Base-by-base conservation (phyloP, 192 early-diverging fungal genomes). In the Powellomyces hirtus region DNA sequence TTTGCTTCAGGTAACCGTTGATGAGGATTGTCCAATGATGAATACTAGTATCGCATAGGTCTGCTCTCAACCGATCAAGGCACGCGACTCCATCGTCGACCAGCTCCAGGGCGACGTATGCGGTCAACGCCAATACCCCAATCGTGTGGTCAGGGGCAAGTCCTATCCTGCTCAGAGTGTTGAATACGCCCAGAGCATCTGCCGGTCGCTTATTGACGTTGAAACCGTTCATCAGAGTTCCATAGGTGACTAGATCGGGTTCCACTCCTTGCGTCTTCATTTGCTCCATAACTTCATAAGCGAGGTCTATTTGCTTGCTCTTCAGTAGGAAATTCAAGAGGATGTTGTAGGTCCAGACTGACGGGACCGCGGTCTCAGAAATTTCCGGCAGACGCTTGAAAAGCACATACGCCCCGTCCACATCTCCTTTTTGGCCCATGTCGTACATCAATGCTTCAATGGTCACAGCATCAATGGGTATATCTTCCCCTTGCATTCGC, bases 311-410 rank as follows among this genome's bases (percentile, higher is more conserved):
- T 34, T 33, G 56, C 57, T 40, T 20, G 10, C 11, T 18, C 8
- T 49, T 59, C 2, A 50, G 10, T 4, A 69, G 57, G 26, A 61
- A 10, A 31, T 35, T 30, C 1, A 69, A 37, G 26, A 45, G 20
- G 57, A 60, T 46, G 38, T 69, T 61, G 58, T 60, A 69, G 57
- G 67, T 61, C 20, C 36, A 61, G 22, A 36, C 36, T 0, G 67
- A 49, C 7, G 44, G 67, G 10, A 31, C 33, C 0, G 58, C 58
- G 16, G 10, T 10, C 1, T 27, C 33, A 6, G 64, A 30, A 2
- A 50, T 1, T 35, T 52, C 46, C 16, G 30, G 24, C 46, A 66
- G 18, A 26, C 52, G 46, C 16, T 40, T 30, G 29, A 66, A 57
- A 18, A 66, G 7, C 3, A 35, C 53, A 1, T 37, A 38, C 2